These are phyloP conservation scores for Colletotrichum sp. DNA, from an alignment of 2,329 filamentous ascomycete species.

Conservation along the genomic window DNA sequence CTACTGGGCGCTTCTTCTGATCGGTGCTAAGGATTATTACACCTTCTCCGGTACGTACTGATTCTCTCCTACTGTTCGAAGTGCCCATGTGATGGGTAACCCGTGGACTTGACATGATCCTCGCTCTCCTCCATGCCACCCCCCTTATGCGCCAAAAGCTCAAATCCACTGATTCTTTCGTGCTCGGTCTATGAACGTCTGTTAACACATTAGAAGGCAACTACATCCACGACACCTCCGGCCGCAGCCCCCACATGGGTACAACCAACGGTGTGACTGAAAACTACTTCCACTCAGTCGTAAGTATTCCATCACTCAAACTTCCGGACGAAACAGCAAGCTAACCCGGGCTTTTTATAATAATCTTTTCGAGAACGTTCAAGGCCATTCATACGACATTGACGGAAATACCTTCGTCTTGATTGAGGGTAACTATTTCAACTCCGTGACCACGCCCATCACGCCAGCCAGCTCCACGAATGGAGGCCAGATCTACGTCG, in stretches of 20 bases:
- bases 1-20: slow-evolving; percentile 36
- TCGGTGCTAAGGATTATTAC: slow-evolving; percentile 29
- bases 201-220: slow-evolving; percentile 11
- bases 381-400: slow-evolving; percentile 55
- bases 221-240: slow-evolving; percentile 31
- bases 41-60: slow-evolving; percentile 11
- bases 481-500: slow-evolving; percentile 28
- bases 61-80: too few relatives aligned
- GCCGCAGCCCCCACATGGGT: slow-evolving; percentile 30
- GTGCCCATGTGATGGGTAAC: too few relatives aligned
- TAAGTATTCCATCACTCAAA: not conserved
- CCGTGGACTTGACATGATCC: too few relatives aligned
- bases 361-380: not conserved
- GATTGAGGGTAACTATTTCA: slow-evolving; percentile 40
- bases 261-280: slow-evolving; percentile 9
- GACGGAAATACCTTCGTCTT: slow-evolving; percentile 38
- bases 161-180: too few relatives aligned
- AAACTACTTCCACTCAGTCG: slow-evolving; percentile 27
- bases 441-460: slow-evolving; percentile 41
- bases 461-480: slow-evolving; percentile 30
- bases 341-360: too few relatives aligned
- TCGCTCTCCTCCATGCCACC: too few relatives aligned
- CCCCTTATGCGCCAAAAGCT: too few relatives aligned
- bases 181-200: too few relatives aligned
- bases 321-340: too few relatives aligned